Conservation (phyloP, 306 rosid genomes). For the Vigna reflexopilosa region DNA sequence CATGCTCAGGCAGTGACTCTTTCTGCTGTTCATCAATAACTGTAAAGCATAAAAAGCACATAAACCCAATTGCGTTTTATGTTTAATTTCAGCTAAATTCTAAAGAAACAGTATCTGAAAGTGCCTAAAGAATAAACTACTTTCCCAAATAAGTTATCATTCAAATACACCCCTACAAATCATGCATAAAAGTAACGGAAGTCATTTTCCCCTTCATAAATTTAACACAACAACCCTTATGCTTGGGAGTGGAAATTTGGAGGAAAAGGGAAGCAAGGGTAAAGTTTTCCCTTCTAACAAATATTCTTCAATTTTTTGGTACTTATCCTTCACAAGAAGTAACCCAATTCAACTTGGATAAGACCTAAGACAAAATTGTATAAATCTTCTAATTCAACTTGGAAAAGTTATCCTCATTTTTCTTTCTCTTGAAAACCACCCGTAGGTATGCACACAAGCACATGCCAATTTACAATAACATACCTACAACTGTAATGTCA, state of each 20-base stretch:
- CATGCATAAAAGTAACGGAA: constrained; percentile 10
- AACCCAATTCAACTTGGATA: neutral
- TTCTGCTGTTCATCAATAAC: constrained; percentile 87
- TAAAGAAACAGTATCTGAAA: neutral
- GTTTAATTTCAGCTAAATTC: neutral
- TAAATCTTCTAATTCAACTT: neutral
- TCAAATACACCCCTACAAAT: constrained; percentile 6
- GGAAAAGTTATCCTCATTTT: neutral
- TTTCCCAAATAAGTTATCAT: neutral
- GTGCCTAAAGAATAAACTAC: neutral
- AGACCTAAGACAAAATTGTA: neutral
- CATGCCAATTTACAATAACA: constrained; percentile 6
- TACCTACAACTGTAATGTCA: constrained; percentile 93
- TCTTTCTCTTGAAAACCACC: neutral
- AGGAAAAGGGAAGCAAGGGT: neutral
- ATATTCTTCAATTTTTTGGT: neutral
- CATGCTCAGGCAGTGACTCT: constrained; percentile 86
- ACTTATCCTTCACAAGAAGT: neutral
- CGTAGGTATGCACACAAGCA: neutral
- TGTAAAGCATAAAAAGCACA: constrained; percentile 53
- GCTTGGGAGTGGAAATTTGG: neutral
- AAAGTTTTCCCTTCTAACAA: neutral
- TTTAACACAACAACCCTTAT: neutral
- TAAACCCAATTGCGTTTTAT: constrained; percentile 16
- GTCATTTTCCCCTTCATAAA: neutral